Percentiles rank a stretch among this genome's conserved stretches.
These are phyloP conservation scores for Ilyonectria destructans DNA, from an alignment of 2,329 filamentous ascomycete species.

Conservation along the genomic window DNA sequence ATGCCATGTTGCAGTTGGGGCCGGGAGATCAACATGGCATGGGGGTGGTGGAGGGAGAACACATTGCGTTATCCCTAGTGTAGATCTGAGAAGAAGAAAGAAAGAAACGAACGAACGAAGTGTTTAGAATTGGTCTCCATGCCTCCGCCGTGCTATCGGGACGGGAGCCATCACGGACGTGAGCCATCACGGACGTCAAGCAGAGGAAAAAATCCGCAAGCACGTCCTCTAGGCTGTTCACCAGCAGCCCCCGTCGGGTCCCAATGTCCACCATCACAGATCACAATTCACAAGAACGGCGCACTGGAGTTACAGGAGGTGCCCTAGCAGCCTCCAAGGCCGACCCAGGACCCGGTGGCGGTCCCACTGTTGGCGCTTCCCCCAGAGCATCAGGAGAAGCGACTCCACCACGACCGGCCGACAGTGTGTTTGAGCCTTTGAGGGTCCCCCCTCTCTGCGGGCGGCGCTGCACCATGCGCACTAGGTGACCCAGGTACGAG, in stretches of 20 bases:
- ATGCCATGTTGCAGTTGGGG: conserved; percentile 13
- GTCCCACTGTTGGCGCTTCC: conserved; percentile 27
- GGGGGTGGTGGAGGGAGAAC: conserved; percentile 15
- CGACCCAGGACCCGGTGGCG: background rate
- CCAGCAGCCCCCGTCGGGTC: background rate
- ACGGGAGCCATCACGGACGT: conserved; percentile 25
- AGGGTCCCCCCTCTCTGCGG: background rate
- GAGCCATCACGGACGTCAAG: conserved; percentile 26
- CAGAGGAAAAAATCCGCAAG: background rate
- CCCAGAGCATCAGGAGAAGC: conserved; percentile 24
- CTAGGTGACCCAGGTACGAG: conserved; percentile 13
- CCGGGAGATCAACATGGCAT: conserved; percentile 29
- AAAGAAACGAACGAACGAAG: conserved; percentile 7
- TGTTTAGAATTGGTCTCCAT: conserved; percentile 8
- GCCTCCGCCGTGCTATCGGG: conserved; percentile 10
- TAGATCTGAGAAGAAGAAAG: conserved; percentile 22
- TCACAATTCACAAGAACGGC: conserved; percentile 19
- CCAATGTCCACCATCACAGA: conserved; percentile 9
- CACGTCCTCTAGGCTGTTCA: background rate
- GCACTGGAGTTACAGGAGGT: conserved; percentile 15
- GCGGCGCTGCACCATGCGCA: conserved; percentile 8
- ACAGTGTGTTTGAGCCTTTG: conserved; percentile 8
- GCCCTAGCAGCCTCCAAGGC: conserved; percentile 7
- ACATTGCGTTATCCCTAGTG: conserved; percentile 28
- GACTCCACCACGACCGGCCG: conserved; percentile 14